Evolutionary conservation across 2,329 filamentous ascomycete species (phyloP), one percentile per base, ranked within the genome.

Genomic region (Karstenula rhodostoma): DNA sequence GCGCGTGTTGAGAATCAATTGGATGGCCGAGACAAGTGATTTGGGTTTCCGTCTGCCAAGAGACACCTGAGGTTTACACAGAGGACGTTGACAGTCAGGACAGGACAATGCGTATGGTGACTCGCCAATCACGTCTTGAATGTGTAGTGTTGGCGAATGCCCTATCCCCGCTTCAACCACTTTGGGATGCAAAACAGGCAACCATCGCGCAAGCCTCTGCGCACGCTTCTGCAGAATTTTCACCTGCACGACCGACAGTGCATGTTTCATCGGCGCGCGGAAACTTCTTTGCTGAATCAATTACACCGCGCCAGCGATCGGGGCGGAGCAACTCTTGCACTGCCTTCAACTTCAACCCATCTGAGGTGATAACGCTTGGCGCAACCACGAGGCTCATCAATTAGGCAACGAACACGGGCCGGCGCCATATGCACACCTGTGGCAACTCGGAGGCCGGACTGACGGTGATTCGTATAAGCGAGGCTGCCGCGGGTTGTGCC

Each of bases 311-410:
- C 51, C 43, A 22, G n/a, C 25, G 8, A 52, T 42, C 33, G 54
- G 32, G 54, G 54, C 54, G 44, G 54, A 48, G 54, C 44, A 32
- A 10, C 35, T n/a, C 15, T 56, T 48, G 44, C 54, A 56, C 54
- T 32, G 54, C 54, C 43, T 32, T 33, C 44, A 42, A 32, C n/a
- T n/a, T n/a, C n/a, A n/a, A n/a, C n/a, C n/a, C n/a, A n/a, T n/a
- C n/a, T n/a, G n/a, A n/a, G n/a, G n/a, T n/a, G n/a, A 46, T 25
- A 19, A 25, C 23, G 6, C 54, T 49, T 25, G 44, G 54, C 44
- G 32, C 7, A 33, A 35, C 17, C 7, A 35, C 19, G 54, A 40
- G 44, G 54, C 54, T 56, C 44, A 49, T 25, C 3, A 3, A 35
- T 7, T 27, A 52, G 49, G 49, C 49, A 52, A 52, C 33, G 32